Conservation (phyloP, 495 filamentous ascomycete genomes). For the Podospora sp. region DNA sequence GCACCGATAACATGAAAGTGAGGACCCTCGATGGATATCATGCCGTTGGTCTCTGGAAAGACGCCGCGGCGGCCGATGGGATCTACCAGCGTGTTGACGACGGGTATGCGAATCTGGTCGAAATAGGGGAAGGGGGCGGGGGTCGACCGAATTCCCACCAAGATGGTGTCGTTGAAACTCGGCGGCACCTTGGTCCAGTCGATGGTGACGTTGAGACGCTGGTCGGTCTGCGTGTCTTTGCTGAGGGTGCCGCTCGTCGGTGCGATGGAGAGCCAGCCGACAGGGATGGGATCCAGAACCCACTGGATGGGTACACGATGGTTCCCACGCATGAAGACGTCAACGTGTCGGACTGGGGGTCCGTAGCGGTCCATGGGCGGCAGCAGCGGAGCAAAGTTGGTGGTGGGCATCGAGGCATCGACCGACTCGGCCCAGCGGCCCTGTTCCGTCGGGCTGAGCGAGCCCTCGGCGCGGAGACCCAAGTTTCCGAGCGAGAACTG, state of each 20-base stretch:
- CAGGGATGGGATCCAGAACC: constrained; percentile 45
- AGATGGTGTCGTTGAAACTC: constrained; percentile 40
- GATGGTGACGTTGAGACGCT: constrained; percentile 53
- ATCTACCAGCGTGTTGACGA: constrained; percentile 46
- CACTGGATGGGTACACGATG: constrained; percentile 46
- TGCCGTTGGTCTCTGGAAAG: constrained; percentile 57
- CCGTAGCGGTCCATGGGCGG: constrained; percentile 59
- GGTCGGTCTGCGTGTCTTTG: constrained; percentile 42
- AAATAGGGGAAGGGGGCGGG: constrained; percentile 54
- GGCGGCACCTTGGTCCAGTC: constrained; percentile 55
- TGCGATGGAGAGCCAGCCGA: constrained; percentile 52
- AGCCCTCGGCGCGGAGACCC: constrained; percentile 60
- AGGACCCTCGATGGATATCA: constrained; percentile 58
- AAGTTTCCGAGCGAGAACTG: constrained; percentile 57
- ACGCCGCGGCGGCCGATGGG: background rate
- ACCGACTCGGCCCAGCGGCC: constrained; percentile 54
- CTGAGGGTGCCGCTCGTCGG: constrained; percentile 50
- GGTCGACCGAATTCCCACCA: constrained; percentile 50
- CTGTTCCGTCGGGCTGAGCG: constrained; percentile 54
- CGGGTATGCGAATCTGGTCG: constrained; percentile 51
- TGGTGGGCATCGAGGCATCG: constrained; percentile 39
- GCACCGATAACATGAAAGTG: constrained; percentile 50
- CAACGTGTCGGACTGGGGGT: constrained; percentile 52
- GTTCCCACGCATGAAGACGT: constrained; percentile 60
- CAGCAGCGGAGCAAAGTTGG: constrained; percentile 46